Evolutionary conservation across 2,329 filamentous ascomycete species (phyloP).

Genomic region (Aspergillus glaucus): DNA sequence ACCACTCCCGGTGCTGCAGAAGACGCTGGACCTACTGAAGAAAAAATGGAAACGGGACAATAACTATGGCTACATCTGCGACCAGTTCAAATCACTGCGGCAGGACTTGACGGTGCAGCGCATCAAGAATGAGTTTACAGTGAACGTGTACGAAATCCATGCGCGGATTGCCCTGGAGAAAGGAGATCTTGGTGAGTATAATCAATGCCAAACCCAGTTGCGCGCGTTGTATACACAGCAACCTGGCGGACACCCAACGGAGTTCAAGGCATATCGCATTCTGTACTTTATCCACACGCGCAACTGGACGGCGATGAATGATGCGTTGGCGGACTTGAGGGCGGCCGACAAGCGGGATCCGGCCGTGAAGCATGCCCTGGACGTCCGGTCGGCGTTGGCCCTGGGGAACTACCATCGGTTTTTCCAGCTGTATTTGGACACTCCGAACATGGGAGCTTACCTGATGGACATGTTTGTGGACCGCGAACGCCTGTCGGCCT

Average conservation of each 20-base stretch:
- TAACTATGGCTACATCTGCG: conserved; percentile 96
- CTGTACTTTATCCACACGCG: conserved; percentile 98
- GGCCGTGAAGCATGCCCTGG: conserved; percentile 82
- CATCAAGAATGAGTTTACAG: conserved; percentile 93
- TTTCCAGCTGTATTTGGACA: conserved; percentile 90
- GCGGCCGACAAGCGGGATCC: conserved; percentile 83
- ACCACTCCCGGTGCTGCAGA: conserved; percentile 69
- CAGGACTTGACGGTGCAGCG: conserved; percentile 98
- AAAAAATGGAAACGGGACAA: conserved; percentile 89
- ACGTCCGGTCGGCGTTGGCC: conserved; percentile 84
- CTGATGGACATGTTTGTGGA: conserved; percentile 99
- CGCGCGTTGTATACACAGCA: conserved; percentile 83
- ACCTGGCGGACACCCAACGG: conserved; percentile 80
- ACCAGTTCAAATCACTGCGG: conserved; percentile 97
- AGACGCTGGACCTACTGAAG: conserved; percentile 82
- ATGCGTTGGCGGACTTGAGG: conserved; percentile 98
- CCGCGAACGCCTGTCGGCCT: conserved; percentile 81
- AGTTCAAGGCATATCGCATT: conserved; percentile 99
- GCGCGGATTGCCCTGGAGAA: conserved; percentile 96
- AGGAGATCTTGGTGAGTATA: conserved; percentile 99
- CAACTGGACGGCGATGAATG: conserved; percentile 96
- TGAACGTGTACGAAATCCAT: conserved; percentile 94
- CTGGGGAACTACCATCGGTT: conserved; percentile 96
- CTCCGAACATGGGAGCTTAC: conserved; percentile 95
- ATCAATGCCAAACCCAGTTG: conserved; percentile 98